Percentiles rank a stretch among this genome's conserved stretches.
Evolutionary conservation across 2,329 filamentous ascomycete species (phyloP).

Genomic region (Penicillium griseofulvum): DNA sequence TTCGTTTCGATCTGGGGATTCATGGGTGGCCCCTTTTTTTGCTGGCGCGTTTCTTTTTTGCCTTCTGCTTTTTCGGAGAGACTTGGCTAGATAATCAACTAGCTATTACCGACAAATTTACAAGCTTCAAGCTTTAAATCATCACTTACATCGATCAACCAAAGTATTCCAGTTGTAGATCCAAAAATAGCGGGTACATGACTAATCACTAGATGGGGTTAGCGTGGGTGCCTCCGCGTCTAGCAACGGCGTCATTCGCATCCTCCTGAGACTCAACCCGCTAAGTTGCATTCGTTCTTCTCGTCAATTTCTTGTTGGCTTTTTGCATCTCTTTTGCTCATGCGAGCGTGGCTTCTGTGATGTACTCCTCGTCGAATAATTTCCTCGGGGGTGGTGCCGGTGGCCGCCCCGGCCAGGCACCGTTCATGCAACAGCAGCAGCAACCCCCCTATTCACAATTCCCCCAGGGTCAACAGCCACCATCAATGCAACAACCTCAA

Average conservation of each 20-base stretch:
- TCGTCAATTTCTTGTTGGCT: conserved; percentile 21
- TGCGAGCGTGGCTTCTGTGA: conserved; percentile 45
- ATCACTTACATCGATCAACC: not conserved
- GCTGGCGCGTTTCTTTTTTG: not conserved
- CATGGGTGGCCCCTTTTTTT: not conserved
- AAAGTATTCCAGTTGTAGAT: not conserved
- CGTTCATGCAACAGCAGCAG: conserved; percentile 48
- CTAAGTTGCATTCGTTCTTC: conserved; percentile 27
- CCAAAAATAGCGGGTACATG: conserved; percentile 9
- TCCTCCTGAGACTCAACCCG: conserved; percentile 28
- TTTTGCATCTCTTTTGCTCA: conserved; percentile 24
- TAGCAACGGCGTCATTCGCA: conserved; percentile 29
- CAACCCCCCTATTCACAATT: conserved; percentile 44
- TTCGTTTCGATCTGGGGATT: conserved; percentile 3
- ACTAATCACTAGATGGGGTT: conserved; percentile 24
- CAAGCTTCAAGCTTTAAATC: not conserved
- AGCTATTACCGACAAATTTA: not conserved
- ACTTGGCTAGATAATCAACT: conserved; percentile 4
- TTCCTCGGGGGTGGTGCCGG: conserved; percentile 77
- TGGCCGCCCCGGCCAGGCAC: conserved; percentile 67
- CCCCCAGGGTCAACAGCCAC: conserved; percentile 47
- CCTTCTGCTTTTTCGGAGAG: not conserved
- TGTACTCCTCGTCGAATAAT: conserved; percentile 89
- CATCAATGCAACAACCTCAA: conserved; percentile 53
- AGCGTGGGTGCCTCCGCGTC: conserved; percentile 28